Percentiles rank a stretch among this genome's conserved stretches.
Conservation (phyloP, 495 filamentous ascomycete genomes). For the Aspergillus avenaceus region DNA sequence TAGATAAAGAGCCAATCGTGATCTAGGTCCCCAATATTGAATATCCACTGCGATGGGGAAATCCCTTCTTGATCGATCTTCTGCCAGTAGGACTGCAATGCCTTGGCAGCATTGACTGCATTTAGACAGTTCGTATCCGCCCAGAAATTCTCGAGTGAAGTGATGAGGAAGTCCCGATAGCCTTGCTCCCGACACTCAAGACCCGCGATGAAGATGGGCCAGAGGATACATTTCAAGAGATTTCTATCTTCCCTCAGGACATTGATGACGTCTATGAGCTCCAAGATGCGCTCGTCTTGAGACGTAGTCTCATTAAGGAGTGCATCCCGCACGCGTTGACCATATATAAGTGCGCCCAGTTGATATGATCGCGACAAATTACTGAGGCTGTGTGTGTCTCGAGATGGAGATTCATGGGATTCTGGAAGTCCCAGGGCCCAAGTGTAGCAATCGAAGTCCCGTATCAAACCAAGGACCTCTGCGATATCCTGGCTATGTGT, state of each 20-base stretch:
- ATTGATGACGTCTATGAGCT: conserved; percentile 41
- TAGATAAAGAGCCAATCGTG: conserved; percentile 41
- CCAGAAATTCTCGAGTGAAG: conserved; percentile 34
- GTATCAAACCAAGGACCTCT: conserved; percentile 18
- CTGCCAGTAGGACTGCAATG: conserved; percentile 19
- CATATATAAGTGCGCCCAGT: conserved; percentile 29
- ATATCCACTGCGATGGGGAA: conserved; percentile 29
- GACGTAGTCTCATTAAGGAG: conserved; percentile 9
- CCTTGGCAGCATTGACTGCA: conserved; percentile 26
- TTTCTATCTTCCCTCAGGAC: conserved; percentile 39
- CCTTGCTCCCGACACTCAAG: conserved; percentile 35
- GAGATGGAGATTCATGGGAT: conserved; percentile 20
- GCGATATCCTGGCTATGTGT: conserved; percentile 11
- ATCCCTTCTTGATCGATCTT: conserved; percentile 4
- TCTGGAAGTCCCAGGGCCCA: conserved; percentile 33
- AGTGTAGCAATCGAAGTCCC: conserved; percentile 29
- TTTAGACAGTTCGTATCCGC: conserved; percentile 34
- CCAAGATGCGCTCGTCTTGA: conserved; percentile 32
- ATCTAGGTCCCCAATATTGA: conserved; percentile 29
- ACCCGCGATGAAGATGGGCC: conserved; percentile 56
- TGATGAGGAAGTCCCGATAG: conserved; percentile 25
- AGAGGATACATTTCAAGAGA: conserved; percentile 53
- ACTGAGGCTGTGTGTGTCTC: conserved; percentile 19
- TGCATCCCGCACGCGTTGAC: conserved; percentile 28
- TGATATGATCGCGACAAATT: conserved; percentile 27